phyloP scores from a whole-genome alignment of 768 basidiomycete species.

The Pseudohyphozyma bogoriensis region DNA sequence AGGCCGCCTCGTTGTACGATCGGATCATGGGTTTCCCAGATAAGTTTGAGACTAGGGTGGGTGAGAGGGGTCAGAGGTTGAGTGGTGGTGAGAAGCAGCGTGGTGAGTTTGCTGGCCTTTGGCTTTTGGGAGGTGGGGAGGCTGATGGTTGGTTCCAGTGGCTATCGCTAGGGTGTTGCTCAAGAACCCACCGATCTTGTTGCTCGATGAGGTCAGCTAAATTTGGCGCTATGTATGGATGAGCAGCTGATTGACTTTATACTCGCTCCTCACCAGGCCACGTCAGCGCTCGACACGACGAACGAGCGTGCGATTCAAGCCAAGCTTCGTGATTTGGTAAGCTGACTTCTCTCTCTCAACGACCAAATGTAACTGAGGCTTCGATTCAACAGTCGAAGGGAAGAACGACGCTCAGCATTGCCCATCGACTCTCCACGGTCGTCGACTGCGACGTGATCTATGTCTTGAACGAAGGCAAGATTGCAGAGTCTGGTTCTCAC shows the following conservation, averaged over 20 bases:
- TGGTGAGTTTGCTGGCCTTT: neutral
- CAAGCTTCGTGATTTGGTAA: slow-evolving; percentile 65
- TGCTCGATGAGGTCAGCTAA: slow-evolving; percentile 7
- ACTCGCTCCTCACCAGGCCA: slow-evolving; percentile 33
- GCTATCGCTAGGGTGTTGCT: slow-evolving; percentile 77
- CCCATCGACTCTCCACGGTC: slow-evolving; percentile 44
- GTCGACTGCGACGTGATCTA: slow-evolving; percentile 64
- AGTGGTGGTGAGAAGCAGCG: slow-evolving; percentile 61
- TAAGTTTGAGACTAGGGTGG: slow-evolving; percentile 68
- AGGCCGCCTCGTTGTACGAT: slow-evolving; percentile 79
- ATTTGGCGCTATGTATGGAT: slow-evolving; percentile 44
- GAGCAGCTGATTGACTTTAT: slow-evolving; percentile 53
- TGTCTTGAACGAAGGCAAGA: slow-evolving; percentile 79
- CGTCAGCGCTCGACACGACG: slow-evolving; percentile 66
- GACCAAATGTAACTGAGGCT: slow-evolving; percentile 70
- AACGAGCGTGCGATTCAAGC: slow-evolving; percentile 85
- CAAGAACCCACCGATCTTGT: slow-evolving; percentile 52
- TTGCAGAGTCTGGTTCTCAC: slow-evolving; percentile 60
- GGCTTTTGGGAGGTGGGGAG: neutral
- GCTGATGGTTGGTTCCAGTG: neutral
- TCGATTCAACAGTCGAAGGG: slow-evolving; percentile 40
- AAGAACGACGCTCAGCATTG: slow-evolving; percentile 22
- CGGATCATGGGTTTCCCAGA: slow-evolving; percentile 74
- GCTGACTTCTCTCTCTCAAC: slow-evolving; percentile 53
- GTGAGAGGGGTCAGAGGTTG: slow-evolving; percentile 76